Conservation (phyloP, 1,139 yeast species). For the Geotrichum bryndzae region DNA sequence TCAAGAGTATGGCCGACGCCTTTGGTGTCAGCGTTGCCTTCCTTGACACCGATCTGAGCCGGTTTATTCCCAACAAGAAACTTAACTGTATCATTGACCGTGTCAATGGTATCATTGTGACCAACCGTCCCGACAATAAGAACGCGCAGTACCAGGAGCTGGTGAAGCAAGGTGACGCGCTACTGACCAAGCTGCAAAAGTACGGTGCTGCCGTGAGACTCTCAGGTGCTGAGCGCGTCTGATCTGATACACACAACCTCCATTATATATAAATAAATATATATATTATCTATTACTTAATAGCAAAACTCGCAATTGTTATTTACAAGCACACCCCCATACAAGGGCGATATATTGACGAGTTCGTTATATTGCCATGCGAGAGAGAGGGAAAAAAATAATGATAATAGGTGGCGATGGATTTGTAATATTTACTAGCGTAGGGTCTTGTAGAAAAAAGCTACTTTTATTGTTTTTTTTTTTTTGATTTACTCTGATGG, state of each 20-base stretch:
- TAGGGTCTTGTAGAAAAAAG: not conserved
- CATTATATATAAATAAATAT: not conserved
- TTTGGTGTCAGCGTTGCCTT: constrained; percentile 86
- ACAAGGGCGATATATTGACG: not conserved
- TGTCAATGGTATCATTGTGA: constrained; percentile 91
- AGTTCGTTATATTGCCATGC: not conserved
- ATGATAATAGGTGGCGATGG: not conserved
- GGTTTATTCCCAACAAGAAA: constrained; percentile 87
- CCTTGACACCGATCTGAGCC: constrained; percentile 63
- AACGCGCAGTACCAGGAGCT: constrained; percentile 86
- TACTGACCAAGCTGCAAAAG: constrained; percentile 90
- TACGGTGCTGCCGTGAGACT: constrained; percentile 96
- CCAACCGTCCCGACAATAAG: constrained; percentile 93
- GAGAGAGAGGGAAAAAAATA: not conserved
- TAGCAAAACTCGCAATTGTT: not conserved
- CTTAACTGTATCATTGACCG: constrained; percentile 93
- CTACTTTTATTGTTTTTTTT: not conserved
- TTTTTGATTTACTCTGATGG: not conserved
- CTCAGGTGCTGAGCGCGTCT: constrained; percentile 67
- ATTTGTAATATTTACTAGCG: too few relatives aligned
- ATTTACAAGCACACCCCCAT: not conserved
- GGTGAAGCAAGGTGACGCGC: constrained; percentile 86
- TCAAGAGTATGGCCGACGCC: constrained; percentile 89
- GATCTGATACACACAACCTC: not conserved
- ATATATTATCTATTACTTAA: not conserved